Evolutionary conservation across 495 filamentous ascomycete genomes (phyloP), one percentile per base, ranked within the genome.

Genomic region (Acidomyces sp.): DNA sequence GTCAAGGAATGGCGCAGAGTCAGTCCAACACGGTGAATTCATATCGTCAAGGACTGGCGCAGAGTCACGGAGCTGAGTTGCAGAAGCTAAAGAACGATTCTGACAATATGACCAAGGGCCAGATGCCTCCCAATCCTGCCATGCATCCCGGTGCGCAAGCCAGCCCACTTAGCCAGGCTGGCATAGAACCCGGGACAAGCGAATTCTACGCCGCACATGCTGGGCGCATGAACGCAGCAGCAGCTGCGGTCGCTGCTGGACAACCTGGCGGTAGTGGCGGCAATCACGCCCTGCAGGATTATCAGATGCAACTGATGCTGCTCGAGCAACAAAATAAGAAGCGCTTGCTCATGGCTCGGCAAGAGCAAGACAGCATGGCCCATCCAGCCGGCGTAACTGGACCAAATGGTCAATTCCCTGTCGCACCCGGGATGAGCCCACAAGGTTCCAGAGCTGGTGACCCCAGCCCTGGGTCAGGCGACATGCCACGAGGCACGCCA

Each of bases 251-350:
- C 11, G 36, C 28, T 19, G 43, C 33, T 72, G 70, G 45, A 65
- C 68, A 56, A 63, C 68, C 28, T 56, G 57, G 10, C 67, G 65
- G 38, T 59, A 59, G 43, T 19, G 71, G 74, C 36, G 85, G 85
- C 56, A 94, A 90, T 54, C 87, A 94, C 59, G 92, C 92, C 26
- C 68, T 97, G 39, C 88, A 95, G 58, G 92, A 96, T 59, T 96
- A 97, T 61, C 90, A 97, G 64, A 94, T 95, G 90, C 90, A 97
- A 55, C 67, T 97, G 56, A 95, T 96, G 90, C 61, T 97, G 39
- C 77, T 97, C 28, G 90, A 97, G 61, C 90, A 97, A 63, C 90
- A 97, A 60, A 97, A 96, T 53, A 97, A 96, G 71, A 90, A 88
- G 55, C 71, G 90, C 17, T 65, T 97, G 53, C 79, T 95, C 71